Evolutionary conservation across 1,139 yeast species (phyloP).

Genomic region (Candida mesenterica): DNA sequence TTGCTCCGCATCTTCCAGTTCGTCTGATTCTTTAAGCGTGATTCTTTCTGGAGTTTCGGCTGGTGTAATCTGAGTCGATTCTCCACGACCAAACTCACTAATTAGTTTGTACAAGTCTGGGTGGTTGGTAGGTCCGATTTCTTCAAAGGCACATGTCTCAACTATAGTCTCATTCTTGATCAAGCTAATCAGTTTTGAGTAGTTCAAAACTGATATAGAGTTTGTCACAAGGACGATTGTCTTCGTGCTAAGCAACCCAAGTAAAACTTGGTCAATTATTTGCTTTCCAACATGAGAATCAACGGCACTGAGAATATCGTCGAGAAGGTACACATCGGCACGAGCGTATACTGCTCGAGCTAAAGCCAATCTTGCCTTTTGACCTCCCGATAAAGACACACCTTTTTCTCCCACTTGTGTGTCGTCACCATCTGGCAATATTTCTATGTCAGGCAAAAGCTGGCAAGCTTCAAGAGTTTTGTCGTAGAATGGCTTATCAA

Average conservation of each 20-base stretch:
- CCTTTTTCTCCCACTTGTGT: constrained; percentile 98
- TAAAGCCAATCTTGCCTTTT: constrained; percentile 87
- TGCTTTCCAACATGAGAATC: constrained; percentile 87
- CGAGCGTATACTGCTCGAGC: constrained; percentile 96
- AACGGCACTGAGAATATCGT: constrained; percentile 90
- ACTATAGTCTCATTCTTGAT: constrained; percentile 26
- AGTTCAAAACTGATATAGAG: constrained; percentile 33
- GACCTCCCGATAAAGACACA: constrained; percentile 96
- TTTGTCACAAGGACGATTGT: constrained; percentile 40
- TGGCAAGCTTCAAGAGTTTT: constrained; percentile 78
- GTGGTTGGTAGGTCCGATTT: constrained; percentile 15
- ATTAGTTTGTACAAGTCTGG: constrained; percentile 28
- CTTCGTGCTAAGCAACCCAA: constrained; percentile 32
- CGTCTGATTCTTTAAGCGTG: background rate
- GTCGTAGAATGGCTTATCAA: constrained; percentile 75
- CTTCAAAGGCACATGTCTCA: constrained; percentile 21
- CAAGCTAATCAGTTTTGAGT: constrained; percentile 29
- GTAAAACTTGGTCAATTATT: constrained; percentile 32
- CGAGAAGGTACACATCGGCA: constrained; percentile 86
- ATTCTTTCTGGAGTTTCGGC: background rate
- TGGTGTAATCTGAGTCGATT: background rate
- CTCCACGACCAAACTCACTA: constrained; percentile 21
- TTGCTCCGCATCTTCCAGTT: constrained; percentile 1
- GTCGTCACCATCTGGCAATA: constrained; percentile 83
- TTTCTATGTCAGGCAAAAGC: constrained; percentile 72